A percentile compares a stretch with the other conserved stretches of the same genome.
Evolutionary conservation across 768 basidiomycete genomes (phyloP).

Genomic region (Leccinum disarticulatum): DNA sequence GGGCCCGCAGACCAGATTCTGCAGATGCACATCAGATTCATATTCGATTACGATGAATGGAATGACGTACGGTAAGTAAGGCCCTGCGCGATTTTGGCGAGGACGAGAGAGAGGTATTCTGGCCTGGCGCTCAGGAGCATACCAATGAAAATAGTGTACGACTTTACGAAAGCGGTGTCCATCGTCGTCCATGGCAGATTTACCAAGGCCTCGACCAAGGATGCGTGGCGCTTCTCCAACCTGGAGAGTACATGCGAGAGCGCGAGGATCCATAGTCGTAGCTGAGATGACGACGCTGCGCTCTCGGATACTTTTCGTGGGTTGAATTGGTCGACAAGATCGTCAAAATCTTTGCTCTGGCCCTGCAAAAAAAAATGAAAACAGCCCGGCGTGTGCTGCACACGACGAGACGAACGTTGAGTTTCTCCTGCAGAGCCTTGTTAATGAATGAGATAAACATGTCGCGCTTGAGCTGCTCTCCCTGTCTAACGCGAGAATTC

Average conservation of each 20-base stretch:
- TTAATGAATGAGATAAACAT: conserved; percentile 84
- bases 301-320: conserved; percentile 40
- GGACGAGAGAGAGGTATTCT: conserved; percentile 85
- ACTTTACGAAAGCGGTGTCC: conserved; percentile 80
- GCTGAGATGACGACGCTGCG: conserved; percentile 44
- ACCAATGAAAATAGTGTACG: conserved; percentile 86
- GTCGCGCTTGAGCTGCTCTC: conserved; percentile 73
- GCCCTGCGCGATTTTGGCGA: conserved; percentile 78
- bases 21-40: not conserved
- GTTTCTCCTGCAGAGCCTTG: conserved; percentile 75
- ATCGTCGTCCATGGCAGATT: conserved; percentile 91
- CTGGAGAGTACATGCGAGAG: conserved; percentile 91
- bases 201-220: conserved; percentile 84
- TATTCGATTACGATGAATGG: not conserved
- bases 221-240: conserved; percentile 75
- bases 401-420: conserved; percentile 49
- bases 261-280: conserved; percentile 81
- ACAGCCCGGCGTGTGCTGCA: conserved; percentile 15
- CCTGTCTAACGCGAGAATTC: conserved; percentile 75
- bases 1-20: conserved; percentile 74
- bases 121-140: conserved; percentile 90
- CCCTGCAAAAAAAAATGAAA: conserved; percentile 47
- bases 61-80: conserved; percentile 81
- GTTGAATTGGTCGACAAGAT: conserved; percentile 86
- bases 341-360: conserved; percentile 73